phyloP scores from a whole-genome alignment of 306 rosid genomes.

The Rosa rugosa region DNA sequence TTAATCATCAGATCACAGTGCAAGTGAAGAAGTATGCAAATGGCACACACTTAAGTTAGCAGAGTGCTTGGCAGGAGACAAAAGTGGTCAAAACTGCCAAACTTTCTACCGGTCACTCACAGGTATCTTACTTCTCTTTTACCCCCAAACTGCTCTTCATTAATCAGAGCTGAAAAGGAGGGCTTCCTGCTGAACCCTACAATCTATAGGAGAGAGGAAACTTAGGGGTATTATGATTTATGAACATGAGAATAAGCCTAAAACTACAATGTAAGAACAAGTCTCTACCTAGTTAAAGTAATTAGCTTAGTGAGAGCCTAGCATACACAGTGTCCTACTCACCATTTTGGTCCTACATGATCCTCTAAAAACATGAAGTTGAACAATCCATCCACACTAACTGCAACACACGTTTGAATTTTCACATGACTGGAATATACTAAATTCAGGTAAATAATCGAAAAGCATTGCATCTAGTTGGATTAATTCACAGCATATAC shows the following conservation, averaged over 20 bases:
- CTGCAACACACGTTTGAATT: not conserved
- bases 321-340: not conserved
- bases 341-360: not conserved
- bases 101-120: not conserved
- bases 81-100: not conserved
- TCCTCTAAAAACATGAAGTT: not conserved
- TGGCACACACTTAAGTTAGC: not conserved
- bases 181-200: too few species aligned
- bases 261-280: not conserved
- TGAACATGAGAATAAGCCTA: not conserved
- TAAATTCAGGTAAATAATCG: not conserved
- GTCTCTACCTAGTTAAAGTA: not conserved
- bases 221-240: not conserved
- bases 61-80: not conserved
- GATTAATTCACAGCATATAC: not conserved
- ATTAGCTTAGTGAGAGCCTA: not conserved
- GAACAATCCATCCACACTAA: not conserved
- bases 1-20: not conserved
- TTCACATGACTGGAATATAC: not conserved
- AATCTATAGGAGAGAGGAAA: not conserved
- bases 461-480: not conserved
- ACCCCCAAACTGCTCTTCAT: too few species aligned
- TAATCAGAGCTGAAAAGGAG: too few species aligned
- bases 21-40: not conserved
- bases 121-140: too few species aligned